Base-by-base conservation (phyloP, 306 rosid genomes). In the Gleditsia sinensis region DNA sequence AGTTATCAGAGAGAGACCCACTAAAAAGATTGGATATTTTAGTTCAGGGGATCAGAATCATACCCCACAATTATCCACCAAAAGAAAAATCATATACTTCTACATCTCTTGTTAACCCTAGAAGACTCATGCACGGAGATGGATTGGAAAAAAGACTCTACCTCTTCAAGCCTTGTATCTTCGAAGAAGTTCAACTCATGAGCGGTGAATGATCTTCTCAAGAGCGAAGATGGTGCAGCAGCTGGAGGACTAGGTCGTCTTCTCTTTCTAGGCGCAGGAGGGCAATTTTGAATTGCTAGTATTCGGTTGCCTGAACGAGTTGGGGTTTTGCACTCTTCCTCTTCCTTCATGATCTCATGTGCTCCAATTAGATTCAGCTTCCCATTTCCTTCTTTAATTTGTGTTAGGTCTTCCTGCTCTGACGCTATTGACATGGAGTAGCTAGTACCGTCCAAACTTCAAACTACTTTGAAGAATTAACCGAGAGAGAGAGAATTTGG, bases 81-180 rank as follows among this genome's bases (percentile, higher is more conserved):
- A 49, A 12, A 37, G 10, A 37, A 20, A 58, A 59, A 53, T 86
- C 78, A 85, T 64, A 87, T 58, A 61, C 83, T 78, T 78, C 36
- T 83, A 46, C 74, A 51, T 75, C 88, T 79, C 77, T 84, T 87
- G 62, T 61, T 66, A 70, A 59, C 74, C 85, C 79, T 83, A 33
- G 75, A n/a, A 63, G 79, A 54, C 20, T 79, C 46, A 3, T 0
- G 1, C 21, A 23, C 0, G 11, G 70, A 71, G 24, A 75, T 58
- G 9, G 91, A 85, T 56, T 63, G 86, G 64, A 89, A 89, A 71
- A 87, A 83, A 43, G 75, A 82, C 13, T 89, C 86, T 67, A 87
- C 83, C 83, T 89, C 92, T 20, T 89, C 78, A 25, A 59, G 69
- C 49, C 76, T 43, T 0, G 81, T 67, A 66, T 46, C 75, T 54